Conservation (phyloP, 768 basidiomycete species). For the Mycena leptocephala region DNA sequence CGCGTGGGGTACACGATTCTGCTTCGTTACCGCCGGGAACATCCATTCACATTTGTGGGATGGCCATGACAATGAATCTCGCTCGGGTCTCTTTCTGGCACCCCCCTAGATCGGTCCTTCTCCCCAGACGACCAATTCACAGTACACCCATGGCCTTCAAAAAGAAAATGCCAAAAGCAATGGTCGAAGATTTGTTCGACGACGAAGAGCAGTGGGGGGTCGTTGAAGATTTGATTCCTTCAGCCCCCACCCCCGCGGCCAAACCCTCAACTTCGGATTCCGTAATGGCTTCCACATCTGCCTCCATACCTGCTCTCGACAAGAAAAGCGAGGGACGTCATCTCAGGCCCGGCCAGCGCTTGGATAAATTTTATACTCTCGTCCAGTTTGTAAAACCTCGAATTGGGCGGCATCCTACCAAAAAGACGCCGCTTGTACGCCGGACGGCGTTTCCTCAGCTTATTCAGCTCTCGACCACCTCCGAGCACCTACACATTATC, state of each 20-base stretch:
- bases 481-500: conserved; percentile 27
- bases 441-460: conserved; percentile 30
- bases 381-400: conserved; percentile 28
- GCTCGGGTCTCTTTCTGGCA: conserved; percentile 2
- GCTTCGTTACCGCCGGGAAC: too few relatives aligned
- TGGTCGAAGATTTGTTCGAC: conserved; percentile 7
- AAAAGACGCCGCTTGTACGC: conserved; percentile 29
- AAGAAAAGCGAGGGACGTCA: neutral
- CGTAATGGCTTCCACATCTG: conserved; percentile 1
- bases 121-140: conserved; percentile 17
- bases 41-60: neutral
- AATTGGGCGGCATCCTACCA: conserved; percentile 27
- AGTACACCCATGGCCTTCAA: conserved; percentile 20
- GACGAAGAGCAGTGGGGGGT: conserved; percentile 20
- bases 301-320: neutral
- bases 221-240: conserved; percentile 31
- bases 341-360: conserved; percentile 9
- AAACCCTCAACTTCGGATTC: neutral
- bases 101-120: neutral
- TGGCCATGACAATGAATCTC: conserved; percentile 3
- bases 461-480: conserved; percentile 26
- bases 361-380: conserved; percentile 15
- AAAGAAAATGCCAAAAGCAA: neutral
- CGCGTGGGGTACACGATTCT: neutral
- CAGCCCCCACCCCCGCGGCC: neutral